phyloP scores from a whole-genome alignment of 805 yeast genomes.

The Debaryomyces hansenii region DNA sequence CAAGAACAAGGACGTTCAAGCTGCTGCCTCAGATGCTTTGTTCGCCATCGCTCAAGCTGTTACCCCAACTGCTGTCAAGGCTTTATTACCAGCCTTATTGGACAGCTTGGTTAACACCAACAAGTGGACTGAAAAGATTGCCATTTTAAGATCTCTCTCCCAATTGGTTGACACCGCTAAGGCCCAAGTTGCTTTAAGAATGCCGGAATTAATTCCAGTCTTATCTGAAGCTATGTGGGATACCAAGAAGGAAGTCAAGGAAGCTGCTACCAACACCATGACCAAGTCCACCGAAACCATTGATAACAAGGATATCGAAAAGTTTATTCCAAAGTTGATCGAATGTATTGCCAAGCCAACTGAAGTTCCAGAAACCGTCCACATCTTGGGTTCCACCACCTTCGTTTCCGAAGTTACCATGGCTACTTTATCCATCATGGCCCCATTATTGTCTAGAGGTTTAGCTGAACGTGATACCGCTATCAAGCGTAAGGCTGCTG shows the following conservation, averaged over 20 bases:
- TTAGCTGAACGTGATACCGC: constrained; percentile 99
- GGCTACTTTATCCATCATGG: constrained; percentile 99
- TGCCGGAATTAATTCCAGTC: constrained; percentile 99
- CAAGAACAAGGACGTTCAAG: constrained; percentile 76
- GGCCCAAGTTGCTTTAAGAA: constrained; percentile 94
- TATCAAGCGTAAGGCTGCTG: constrained; percentile 99
- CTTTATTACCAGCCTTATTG: constrained; percentile 78
- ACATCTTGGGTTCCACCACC: constrained; percentile 98
- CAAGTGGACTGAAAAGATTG: constrained; percentile 98
- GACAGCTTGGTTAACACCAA: constrained; percentile 65
- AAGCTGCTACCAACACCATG: constrained; percentile 94
- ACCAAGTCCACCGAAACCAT: constrained; percentile 96
- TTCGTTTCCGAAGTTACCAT: constrained; percentile 99
- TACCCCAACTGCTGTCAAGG: constrained; percentile 93
- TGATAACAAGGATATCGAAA: constrained; percentile 99
- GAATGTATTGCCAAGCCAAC: constrained; percentile 96
- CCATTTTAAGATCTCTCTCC: constrained; percentile 81
- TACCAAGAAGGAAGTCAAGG: constrained; percentile 97
- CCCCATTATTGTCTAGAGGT: constrained; percentile 98
- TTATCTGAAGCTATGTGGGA: constrained; percentile 99
- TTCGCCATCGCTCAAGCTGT: constrained; percentile 73
- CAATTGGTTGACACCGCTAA: constrained; percentile 92
- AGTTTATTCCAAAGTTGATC: constrained; percentile 97
- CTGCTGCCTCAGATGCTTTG: constrained; percentile 74
- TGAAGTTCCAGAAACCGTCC: constrained; percentile 98